phyloP scores from a whole-genome alignment of 345 rosid genomes.

The Cardamine chenopodiifolia region DNA sequence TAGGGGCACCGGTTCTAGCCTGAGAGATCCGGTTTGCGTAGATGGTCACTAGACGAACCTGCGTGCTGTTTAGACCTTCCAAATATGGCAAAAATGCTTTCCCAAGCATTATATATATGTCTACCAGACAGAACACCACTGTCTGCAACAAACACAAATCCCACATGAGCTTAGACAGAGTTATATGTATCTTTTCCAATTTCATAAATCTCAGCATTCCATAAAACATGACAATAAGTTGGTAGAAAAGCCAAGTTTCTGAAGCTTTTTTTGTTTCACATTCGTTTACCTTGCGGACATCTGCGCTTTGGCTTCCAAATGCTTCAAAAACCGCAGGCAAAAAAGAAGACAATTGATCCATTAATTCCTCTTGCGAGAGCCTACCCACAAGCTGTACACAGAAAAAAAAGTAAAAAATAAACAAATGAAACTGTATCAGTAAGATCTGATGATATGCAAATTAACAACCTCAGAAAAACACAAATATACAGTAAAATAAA shows the following conservation, averaged over 20 bases:
- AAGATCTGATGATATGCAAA: background rate
- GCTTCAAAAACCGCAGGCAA: constrained; percentile 97
- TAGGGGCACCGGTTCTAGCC: constrained; percentile 82
- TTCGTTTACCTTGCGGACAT: constrained; percentile 83
- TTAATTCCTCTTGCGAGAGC: constrained; percentile 87
- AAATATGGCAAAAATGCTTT: constrained; percentile 90
- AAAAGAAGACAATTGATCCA: constrained; percentile 79
- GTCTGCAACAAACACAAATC: constrained; percentile 59
- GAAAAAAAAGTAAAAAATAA: background rate
- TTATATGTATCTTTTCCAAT: background rate
- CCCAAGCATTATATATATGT: constrained; percentile 95
- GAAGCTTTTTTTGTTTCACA: background rate
- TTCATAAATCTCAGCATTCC: background rate
- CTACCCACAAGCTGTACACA: constrained; percentile 83
- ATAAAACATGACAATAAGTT: background rate
- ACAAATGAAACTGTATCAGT: constrained; percentile 5
- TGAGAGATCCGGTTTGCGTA: constrained; percentile 97
- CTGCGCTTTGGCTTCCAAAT: constrained; percentile 95
- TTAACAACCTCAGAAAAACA: background rate
- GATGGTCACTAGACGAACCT: constrained; percentile 86
- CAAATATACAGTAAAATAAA: background rate
- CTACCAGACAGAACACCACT: constrained; percentile 98
- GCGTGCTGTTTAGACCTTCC: constrained; percentile 92
- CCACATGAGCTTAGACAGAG: background rate
- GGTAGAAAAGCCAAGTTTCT: background rate